Evolutionary conservation across 805 yeast species (phyloP), one percentile per base, ranked within the genome.

Genomic region (Wickerhamomyces strasburgensis): DNA sequence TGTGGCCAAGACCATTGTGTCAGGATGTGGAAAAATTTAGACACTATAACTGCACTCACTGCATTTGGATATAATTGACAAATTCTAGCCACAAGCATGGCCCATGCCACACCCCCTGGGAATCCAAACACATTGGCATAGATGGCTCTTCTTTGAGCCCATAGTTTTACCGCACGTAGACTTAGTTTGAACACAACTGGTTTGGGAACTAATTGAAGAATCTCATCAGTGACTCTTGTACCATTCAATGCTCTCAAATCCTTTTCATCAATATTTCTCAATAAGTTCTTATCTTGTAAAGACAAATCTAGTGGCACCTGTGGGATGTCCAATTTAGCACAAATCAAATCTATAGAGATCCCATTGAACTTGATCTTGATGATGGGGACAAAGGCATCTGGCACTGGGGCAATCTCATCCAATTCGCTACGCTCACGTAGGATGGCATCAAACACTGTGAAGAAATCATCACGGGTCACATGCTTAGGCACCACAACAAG

Each of bases 101-200:
- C 98, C 98, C 98, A 93, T 1, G 98, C 98, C 33, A 93, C 98
- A 61, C 98, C 98, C 54, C 98, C 98, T 1, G 98, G 98, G 62
- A 90, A 93, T 0, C 98, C 98, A 72, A 83, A 86, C 31, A 93
- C 83, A 56, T 93, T 93, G 6, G 86, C 97, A 62, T 93, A 93
- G 13, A 93, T 76, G 0, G 96, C 98, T 34, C 98, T 72, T 52
- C 88, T 77, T 56, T 88, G 90, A 0, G 98, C 98, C 98, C 98
- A 93, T 53, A 93, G 69, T 60, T 93, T 93, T 46, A 93, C 84
- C 13, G 95, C 89, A 46, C 98, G 69, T 40, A 93, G 66, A 2
- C 97, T 96, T 50, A 88, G 89, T 55, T 87, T 85, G 68, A 93
- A 93, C 3, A 86, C 94, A 14, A 86, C 81, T 14, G 93, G 89